Base-by-base conservation (phyloP, 352 stramenopile genomes). In the Phytophthora pistaciae region DNA sequence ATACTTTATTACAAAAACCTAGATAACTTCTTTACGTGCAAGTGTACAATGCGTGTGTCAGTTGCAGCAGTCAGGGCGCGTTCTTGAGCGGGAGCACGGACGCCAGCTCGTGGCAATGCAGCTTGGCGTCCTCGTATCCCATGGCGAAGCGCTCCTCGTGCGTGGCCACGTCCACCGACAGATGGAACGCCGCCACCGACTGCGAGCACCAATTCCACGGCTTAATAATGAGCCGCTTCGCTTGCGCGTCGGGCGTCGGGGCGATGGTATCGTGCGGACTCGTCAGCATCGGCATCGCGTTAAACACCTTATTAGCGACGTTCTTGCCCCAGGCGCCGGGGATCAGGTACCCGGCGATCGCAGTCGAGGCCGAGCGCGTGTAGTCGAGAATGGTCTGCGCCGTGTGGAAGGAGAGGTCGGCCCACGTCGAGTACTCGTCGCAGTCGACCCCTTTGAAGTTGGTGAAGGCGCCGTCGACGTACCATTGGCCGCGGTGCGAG, bases 401-500 rank as follows among this genome's bases (percentile, higher is more conserved):
- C 9, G 68, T 66, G 72, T 92, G 81, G 72, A 82, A 90, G 59
- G 79, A 78, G 5, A 92, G 8, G 23, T 91, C 85, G 29, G 75
- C 72, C 75, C 70, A 78, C 7, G 85, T 92, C 63, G 78, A 84
- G 75, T 92, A 91, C 21, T 81, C 64, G 49, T 86, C 84, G 50
- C 77, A 78, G 64, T 84, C 83, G 27, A 90, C 72, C 31, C 85
- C 85, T 61, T 90, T 92, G 44, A 91, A 91, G 71, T 91, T 92
- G 71, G 81, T 91, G 63, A 92, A 77, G 48, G 74, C 80, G 49
- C 85, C 85, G 62, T 92, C 85, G n/a, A 92, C 76, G 66, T 92
- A 92, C 81, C 83, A 90, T 38, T 90, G 52, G 5, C 83, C 85
- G 40, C 83, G 83, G 67, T 90, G 83, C 40, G 73, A 64, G 60